Evolutionary conservation across 495 filamentous ascomycete species (phyloP).

Genomic region (Echria macrotheca): DNA sequence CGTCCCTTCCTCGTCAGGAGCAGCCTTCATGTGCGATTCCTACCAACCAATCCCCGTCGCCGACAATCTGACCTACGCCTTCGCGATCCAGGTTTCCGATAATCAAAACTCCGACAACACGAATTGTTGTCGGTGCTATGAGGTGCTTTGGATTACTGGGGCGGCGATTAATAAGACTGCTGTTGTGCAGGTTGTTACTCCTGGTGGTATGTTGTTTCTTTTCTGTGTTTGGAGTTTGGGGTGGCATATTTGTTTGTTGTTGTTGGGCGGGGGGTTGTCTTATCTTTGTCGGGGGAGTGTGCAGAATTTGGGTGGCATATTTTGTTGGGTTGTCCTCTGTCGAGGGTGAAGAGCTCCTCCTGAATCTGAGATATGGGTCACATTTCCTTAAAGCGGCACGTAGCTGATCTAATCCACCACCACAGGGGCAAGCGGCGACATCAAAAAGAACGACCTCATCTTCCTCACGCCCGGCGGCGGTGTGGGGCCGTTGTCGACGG

Average conservation of each 20-base stretch:
- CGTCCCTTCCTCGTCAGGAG: constrained; percentile 1
- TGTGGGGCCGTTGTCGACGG: constrained; percentile 40
- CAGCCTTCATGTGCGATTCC: constrained; percentile 46
- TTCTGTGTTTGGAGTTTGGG: too few species aligned
- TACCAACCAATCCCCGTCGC: constrained; percentile 44
- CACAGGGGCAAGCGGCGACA: constrained; percentile 34
- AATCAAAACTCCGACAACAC: constrained; percentile 14
- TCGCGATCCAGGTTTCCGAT: constrained; percentile 40
- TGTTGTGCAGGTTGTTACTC: constrained; percentile 52
- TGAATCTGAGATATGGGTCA: too few species aligned
- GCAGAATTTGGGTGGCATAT: too few species aligned
- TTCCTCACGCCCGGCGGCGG: constrained; percentile 50
- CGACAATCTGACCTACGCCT: constrained; percentile 42
- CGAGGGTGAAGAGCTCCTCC: too few species aligned
- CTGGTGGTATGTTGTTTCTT: too few species aligned
- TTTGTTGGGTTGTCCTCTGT: too few species aligned
- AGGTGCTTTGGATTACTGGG: constrained; percentile 21
- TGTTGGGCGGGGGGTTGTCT: too few species aligned
- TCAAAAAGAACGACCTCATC: constrained; percentile 46
- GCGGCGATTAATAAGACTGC: constrained; percentile 43
- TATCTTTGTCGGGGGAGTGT: too few species aligned
- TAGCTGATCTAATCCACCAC: too few species aligned
- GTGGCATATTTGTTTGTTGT: too few species aligned
- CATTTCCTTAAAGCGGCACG: too few species aligned
- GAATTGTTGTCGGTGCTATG: constrained; percentile 48